These are phyloP conservation scores for Chaetomiaceae sp. DNA, from an alignment of 2,329 filamentous ascomycete genomes.

Conservation along the genomic window DNA sequence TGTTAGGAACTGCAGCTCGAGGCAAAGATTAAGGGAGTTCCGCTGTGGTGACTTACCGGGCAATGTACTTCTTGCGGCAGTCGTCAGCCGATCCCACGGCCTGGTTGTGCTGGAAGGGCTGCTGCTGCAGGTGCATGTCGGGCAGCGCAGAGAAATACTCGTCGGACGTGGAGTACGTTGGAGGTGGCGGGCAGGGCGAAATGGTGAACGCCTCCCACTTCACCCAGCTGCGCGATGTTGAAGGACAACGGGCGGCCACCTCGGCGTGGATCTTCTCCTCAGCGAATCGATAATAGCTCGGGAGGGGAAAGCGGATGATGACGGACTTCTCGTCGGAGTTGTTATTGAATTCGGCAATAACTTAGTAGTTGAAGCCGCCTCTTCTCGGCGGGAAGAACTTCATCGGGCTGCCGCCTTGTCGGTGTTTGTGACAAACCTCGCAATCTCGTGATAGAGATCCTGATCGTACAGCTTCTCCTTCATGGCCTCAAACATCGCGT, in stretches of 20 bases:
- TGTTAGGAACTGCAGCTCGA: too few species aligned
- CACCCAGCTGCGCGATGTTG: neutral
- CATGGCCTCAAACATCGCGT: neutral
- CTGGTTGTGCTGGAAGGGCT: slow-evolving; percentile 38
- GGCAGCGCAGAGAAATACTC: slow-evolving; percentile 34
- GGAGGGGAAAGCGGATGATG: neutral
- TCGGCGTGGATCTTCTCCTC: neutral
- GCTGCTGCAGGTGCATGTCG: slow-evolving; percentile 34
- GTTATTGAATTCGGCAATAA: neutral
- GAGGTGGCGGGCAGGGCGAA: neutral
- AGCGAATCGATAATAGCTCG: neutral
- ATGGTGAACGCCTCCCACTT: neutral
- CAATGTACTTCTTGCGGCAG: slow-evolving; percentile 37
- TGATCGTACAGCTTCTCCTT: neutral
- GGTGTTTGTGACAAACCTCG: neutral
- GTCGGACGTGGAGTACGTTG: slow-evolving; percentile 24
- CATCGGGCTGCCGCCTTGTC: neutral
- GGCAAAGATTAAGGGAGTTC: too few species aligned
- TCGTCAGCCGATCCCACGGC: slow-evolving; percentile 33
- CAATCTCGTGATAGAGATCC: neutral
- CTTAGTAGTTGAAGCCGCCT: neutral
- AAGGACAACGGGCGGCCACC: neutral
- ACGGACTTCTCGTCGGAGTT: neutral
- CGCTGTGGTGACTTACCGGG: slow-evolving; percentile 37
- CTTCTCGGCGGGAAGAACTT: neutral